Evolutionary conservation across 306 rosid species (phyloP), one percentile per base, ranked within the genome.

Genomic region (Fragaria nilgerrensis): DNA sequence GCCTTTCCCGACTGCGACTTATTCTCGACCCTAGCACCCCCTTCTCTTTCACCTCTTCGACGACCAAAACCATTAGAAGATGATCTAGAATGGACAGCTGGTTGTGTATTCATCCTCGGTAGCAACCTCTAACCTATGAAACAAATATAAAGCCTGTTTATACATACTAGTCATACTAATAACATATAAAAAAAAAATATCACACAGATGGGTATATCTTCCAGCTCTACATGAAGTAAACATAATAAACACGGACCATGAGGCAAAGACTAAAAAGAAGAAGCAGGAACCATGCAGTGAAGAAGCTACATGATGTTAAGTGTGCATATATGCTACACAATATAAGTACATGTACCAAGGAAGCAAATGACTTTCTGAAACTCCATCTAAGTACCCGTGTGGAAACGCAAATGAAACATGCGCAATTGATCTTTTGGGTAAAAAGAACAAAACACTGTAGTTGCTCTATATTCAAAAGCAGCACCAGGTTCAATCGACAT

Each of bases 51-150:
- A 34, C 90, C 86, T 85, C 94, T 95, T 50, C 94, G 82, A 78
- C 96, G 96, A 75, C 88, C 90, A 87, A 86, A 89, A 76, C 97
- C 99, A 87, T 95, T 95, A 67, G 86, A 63, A 79, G 96, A 85
- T 53, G 92, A 79, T 86, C 87, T 92, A 59, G 89, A 75, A 74
- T 85, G 96, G 74, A 78, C 79, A 82, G 84, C 78, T 76, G 68
- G 97, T 79, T 90, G 96, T 77, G 80, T 77, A 92, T 65, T 90
- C 97, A 90, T 92, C 84, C 85, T 90, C 81, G 58, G 83, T 83
- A 79, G 77, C 82, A 86, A 78, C 84, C 84, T 82, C 87, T 76
- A 78, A 84, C 83, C 88, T 84, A 78, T 59, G 55, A 49, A 61
- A 75, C 62, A 7, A 69, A 23, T 9, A 59, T 15, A 34, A 34